Conservation (phyloP, 441 rosid species). For the Syzygium malaccense region DNA sequence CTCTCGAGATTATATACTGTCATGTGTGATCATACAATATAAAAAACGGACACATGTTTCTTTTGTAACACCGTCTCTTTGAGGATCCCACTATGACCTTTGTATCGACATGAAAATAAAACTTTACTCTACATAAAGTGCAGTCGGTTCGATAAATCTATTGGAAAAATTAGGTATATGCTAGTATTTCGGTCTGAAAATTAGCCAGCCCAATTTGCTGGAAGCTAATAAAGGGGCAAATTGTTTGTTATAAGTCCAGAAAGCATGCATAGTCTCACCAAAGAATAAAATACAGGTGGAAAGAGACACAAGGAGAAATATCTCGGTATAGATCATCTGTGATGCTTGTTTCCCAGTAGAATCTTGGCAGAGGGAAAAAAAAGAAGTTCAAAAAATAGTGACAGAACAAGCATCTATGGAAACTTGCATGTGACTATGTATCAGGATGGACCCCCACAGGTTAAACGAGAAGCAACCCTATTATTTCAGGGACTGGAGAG, state of each 20-base stretch:
- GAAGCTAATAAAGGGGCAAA: neutral
- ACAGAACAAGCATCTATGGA: neutral
- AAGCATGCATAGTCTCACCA: neutral
- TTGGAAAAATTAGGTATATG: too few species aligned
- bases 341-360: neutral
- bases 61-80: neutral
- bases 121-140: neutral
- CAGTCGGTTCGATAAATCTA: neutral
- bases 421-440: neutral
- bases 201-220: neutral
- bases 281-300: neutral
- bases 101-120: neutral
- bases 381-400: neutral
- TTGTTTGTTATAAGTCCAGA: neutral
- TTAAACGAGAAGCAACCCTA: neutral
- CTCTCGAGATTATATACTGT: neutral
- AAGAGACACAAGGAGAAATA: neutral
- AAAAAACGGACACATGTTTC: neutral
- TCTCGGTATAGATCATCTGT: neutral
- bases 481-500: neutral
- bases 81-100: neutral
- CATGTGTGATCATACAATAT: neutral
- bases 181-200: neutral
- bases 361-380: neutral
- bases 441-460: neutral